Evolutionary conservation across 139 green algal species (phyloP).

Genomic region (Closterium sp.): DNA sequence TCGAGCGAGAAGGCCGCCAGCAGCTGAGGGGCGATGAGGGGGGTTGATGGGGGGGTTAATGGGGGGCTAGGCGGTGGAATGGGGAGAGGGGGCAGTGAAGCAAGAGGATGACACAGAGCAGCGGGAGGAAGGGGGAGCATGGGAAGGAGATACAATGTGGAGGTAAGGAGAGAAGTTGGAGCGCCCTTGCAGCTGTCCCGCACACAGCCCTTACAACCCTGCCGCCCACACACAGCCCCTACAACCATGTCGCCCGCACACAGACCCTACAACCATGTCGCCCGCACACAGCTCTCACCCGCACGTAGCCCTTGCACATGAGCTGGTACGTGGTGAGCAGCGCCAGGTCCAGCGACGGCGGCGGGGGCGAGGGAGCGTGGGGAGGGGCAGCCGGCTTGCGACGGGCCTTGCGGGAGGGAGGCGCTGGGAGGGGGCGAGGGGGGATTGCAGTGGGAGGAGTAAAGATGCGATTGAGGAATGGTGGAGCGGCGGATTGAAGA

Average conservation of each 20-base stretch:
- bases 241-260: too few relatives aligned
- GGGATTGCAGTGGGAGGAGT: background rate
- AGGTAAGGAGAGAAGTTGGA: background rate
- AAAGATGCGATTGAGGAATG: too few relatives aligned
- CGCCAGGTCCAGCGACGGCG: background rate
- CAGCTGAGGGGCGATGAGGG: background rate
- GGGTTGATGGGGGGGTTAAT: background rate
- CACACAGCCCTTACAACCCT: too few relatives aligned
- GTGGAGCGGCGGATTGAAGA: too few relatives aligned
- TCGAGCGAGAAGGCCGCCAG: slow-evolving; percentile 19
- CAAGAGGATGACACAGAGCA: background rate
- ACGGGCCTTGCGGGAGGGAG: background rate
- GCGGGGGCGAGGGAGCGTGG: background rate
- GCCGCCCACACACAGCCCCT: too few relatives aligned
- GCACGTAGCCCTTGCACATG: slow-evolving; percentile 19
- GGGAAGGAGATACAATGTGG: background rate
- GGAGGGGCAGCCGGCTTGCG: background rate
- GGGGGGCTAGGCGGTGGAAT: background rate
- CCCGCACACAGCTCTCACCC: background rate
- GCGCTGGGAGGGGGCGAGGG: background rate
- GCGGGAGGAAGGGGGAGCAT: background rate
- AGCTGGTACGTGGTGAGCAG: background rate
- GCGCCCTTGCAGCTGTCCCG: too few relatives aligned
- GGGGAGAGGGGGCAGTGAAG: background rate
- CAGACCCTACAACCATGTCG: background rate